Evolutionary conservation across 768 basidiomycete genomes (phyloP), one percentile per base, ranked within the genome.

Genomic region (Naganishia randhawae): DNA sequence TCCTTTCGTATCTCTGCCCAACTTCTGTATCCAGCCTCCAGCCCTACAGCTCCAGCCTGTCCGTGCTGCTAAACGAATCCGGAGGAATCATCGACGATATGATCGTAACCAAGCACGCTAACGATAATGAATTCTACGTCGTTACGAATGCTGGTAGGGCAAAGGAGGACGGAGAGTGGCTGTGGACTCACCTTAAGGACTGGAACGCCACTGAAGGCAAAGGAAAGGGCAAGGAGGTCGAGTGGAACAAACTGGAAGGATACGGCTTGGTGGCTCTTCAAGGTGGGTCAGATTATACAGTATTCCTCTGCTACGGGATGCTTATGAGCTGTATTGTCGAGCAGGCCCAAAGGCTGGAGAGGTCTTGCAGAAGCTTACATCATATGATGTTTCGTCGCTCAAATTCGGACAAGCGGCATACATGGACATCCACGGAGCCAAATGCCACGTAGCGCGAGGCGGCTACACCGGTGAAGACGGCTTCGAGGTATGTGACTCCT

Each of bases 381-480:
- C 87, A 11, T 88, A 85, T 73, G 89, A 93, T 78, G 83, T 98
- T 13, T 80, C 82, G 25, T 81, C 83, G 45, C 81, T 98, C 57
- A 89, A 88, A 31, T 97, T 99, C 74, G 92, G 93, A 42, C 87
- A 86, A 70, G 88, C 90, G 22, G 88, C 89, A 0, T 92, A 86
- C 76, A 84, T 91, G 10, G 86, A 89, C 0, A 84, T 96, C 48
- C 88, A 88, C 68, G 88, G 87, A 67, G 86, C 87, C 72, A 87
- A 87, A 75, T 84, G 91, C 39, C 92, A 98, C 76, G 86, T 98
- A 33, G 90, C 92, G 9, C 87, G 96, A 17, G 91, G 92, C 32
- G 96, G 96, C 5, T 99, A 99, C 81, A 98, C 96, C 0, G 96
- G 96, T 13, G 96, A 99, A 81, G 96, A 99, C 79, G 96, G 96